Evolutionary conservation across 768 basidiomycete species (phyloP).

Genomic region (Asterophora parasitica): DNA sequence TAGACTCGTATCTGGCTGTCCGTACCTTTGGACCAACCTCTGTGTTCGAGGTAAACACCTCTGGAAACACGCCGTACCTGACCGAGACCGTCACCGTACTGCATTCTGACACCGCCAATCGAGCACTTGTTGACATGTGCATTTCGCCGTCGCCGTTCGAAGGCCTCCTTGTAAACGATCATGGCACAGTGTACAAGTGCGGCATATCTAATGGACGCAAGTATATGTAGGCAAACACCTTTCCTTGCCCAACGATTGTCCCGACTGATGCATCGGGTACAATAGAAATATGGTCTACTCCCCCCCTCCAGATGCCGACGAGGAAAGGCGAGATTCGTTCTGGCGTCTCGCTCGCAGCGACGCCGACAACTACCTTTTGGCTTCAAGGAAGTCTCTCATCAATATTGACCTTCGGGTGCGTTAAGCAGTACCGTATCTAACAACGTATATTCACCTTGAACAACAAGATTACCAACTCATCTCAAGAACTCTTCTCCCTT

Average conservation of each 20-base stretch:
- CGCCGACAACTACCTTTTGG: conserved; percentile 37
- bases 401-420: conserved; percentile 58
- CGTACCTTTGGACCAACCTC: conserved; percentile 45
- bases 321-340: conserved; percentile 32
- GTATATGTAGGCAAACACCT: conserved; percentile 32
- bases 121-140: conserved; percentile 44
- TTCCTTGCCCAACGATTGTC: not conserved
- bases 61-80: conserved; percentile 16
- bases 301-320: conserved; percentile 2
- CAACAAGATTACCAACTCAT: conserved; percentile 24
- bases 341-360: conserved; percentile 47
- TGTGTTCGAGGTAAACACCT: conserved; percentile 28
- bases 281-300: conserved; percentile 9
- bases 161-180: conserved; percentile 42
- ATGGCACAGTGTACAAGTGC: conserved; percentile 48
- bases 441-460: not conserved
- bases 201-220: conserved; percentile 31
- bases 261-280: not conserved
- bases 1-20: conserved; percentile 33
- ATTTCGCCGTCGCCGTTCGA: conserved; percentile 29
- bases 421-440: conserved; percentile 1
- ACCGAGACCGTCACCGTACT: conserved; percentile 33
- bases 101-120: conserved; percentile 35
- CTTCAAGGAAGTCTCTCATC: conserved; percentile 39
- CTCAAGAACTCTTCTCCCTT: conserved; percentile 31